These are phyloP conservation scores for Guillardia theta DNA, from an alignment of 78 protist genomes.

Conservation along the genomic window DNA sequence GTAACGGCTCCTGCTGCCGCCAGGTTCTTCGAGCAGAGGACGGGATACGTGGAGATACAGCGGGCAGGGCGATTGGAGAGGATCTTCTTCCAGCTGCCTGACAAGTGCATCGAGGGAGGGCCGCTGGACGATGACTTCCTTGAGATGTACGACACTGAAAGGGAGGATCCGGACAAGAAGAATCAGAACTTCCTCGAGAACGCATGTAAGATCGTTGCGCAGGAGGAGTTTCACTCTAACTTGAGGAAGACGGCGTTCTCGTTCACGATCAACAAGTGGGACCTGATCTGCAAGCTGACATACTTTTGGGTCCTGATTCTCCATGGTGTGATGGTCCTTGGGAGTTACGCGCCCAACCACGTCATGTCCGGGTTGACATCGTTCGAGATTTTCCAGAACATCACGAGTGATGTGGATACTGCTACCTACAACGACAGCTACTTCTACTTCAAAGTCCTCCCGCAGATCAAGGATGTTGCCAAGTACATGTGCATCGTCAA, in stretches of 20 bases:
- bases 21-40: neutral
- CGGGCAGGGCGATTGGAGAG: too few relatives aligned
- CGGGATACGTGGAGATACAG: too few relatives aligned
- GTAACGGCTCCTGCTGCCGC: neutral
- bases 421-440: neutral
- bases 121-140: neutral
- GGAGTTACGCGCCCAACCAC: neutral
- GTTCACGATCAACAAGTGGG: neutral
- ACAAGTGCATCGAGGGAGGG: neutral
- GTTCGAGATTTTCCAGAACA: too few relatives aligned
- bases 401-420: too few relatives aligned
- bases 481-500: too few relatives aligned
- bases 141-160: neutral
- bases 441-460: neutral
- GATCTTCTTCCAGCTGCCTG: neutral
- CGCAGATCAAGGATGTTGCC: neutral
- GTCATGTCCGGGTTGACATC: too few relatives aligned
- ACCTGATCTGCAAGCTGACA: neutral
- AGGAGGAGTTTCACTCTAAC: neutral
- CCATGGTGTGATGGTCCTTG: neutral
- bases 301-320: neutral
- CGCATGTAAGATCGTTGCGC: neutral
- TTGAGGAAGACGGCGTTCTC: neutral
- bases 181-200: neutral
- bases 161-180: constrained; percentile 20